These are phyloP conservation scores for Helotiales sp. DNA, from an alignment of 2,329 filamentous ascomycete genomes.

Conservation along the genomic window DNA sequence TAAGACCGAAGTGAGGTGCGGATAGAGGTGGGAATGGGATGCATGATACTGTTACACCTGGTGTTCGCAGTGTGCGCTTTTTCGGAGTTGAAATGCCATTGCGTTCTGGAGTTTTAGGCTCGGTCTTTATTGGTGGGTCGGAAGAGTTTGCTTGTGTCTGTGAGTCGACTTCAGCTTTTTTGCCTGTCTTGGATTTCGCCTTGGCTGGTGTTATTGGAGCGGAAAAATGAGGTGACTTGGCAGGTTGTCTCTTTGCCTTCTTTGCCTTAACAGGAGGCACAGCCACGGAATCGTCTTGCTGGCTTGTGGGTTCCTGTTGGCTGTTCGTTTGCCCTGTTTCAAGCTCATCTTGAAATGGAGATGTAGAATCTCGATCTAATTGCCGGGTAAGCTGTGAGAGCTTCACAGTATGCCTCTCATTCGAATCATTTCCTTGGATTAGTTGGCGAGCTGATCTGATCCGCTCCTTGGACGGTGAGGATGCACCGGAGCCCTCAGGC, in stretches of 20 bases:
- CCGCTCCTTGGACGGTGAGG: no score
- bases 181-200: background rate
- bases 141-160: no score
- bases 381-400: no score
- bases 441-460: no score
- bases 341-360: background rate
- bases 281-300: background rate
- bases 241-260: conserved; percentile 26
- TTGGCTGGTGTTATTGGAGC: conserved; percentile 13
- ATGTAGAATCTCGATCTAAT: no score
- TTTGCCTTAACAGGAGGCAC: background rate
- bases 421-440: no score
- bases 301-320: background rate
- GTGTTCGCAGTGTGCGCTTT: conserved; percentile 16
- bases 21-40: conserved; percentile 69
- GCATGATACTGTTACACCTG: conserved; percentile 43
- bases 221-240: conserved; percentile 35
- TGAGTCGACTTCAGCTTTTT: background rate
- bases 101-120: conserved; percentile 5
- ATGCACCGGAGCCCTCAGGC: no score
- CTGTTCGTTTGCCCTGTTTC: background rate
- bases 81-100: background rate
- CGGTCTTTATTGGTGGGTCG: no score
- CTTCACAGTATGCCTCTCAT: no score
- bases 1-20: conserved; percentile 67